Evolutionary conservation across 106 monocot genomes (phyloP).

Genomic region (Acorus calamus): DNA sequence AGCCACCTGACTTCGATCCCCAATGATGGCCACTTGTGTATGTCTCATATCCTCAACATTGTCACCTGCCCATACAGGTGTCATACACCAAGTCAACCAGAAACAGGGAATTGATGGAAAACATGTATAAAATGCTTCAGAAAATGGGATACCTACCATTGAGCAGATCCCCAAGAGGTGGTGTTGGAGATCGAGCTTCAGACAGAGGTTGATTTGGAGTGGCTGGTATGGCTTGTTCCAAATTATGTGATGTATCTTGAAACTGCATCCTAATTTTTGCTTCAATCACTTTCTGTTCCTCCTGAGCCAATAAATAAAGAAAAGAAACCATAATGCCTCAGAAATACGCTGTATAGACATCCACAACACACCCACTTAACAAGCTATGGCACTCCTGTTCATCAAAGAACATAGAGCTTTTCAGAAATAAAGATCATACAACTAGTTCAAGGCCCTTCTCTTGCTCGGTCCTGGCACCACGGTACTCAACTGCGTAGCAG

Average conservation of each 20-base stretch:
- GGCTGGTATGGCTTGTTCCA: not conserved
- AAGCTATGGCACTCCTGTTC: not conserved
- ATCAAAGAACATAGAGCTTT: not conserved
- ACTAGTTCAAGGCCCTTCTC: conserved; percentile 39
- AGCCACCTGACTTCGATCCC: not conserved
- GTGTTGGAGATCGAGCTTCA: conserved; percentile 1
- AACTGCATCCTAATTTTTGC: conserved; percentile 37
- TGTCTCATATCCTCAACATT: not conserved
- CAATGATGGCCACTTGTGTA: not conserved
- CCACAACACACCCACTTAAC: not conserved
- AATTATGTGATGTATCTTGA: conserved; percentile 18
- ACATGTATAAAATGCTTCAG: too few species aligned
- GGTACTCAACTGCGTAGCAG: conserved; percentile 49
- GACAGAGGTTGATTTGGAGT: not conserved
- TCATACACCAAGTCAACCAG: too few species aligned
- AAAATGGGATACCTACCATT: too few species aligned
- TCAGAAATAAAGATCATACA: conserved; percentile 14
- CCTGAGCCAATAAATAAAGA: conserved; percentile 13
- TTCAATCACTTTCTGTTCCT: conserved; percentile 44
- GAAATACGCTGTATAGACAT: not conserved
- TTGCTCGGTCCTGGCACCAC: conserved; percentile 35
- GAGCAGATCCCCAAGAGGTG: not conserved
- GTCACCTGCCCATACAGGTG: too few species aligned
- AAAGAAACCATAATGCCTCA: not conserved
- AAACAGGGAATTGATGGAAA: conserved; percentile 1